These are phyloP conservation scores for Aspergillus bridgeri DNA, from an alignment of 495 filamentous ascomycete genomes.

Conservation along the genomic window DNA sequence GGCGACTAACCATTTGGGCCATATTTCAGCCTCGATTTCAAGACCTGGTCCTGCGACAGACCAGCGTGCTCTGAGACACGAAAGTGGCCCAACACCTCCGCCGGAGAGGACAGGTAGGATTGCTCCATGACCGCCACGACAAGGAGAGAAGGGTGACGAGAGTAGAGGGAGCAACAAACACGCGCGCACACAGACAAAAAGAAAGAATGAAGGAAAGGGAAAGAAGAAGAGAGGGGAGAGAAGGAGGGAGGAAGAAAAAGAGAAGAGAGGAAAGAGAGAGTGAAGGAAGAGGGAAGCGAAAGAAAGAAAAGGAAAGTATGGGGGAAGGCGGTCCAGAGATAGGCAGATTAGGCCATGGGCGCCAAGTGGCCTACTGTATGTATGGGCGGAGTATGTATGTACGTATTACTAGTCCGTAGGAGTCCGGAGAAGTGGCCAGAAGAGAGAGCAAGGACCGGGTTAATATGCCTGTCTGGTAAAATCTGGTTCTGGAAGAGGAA, in stretches of 20 bases:
- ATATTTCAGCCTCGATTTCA: constrained; percentile 59
- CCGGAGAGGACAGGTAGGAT: constrained; percentile 65
- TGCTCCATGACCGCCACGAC: constrained; percentile 62
- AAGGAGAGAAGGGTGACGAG: constrained; percentile 16
- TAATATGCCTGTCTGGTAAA: too few relatives aligned
- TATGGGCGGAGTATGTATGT: too few relatives aligned
- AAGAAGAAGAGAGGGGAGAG: constrained; percentile 19
- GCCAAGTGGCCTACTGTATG: constrained; percentile 26
- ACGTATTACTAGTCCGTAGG: constrained; percentile 11
- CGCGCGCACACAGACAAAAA: too few relatives aligned
- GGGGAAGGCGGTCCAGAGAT: constrained; percentile 6
- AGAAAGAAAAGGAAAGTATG: constrained; percentile 8
- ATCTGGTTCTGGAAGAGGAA: too few relatives aligned
- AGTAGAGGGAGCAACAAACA: constrained; percentile 16
- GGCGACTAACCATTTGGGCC: constrained; percentile 76
- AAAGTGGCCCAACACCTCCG: constrained; percentile 70
- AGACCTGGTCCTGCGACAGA: constrained; percentile 67
- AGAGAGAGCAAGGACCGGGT: constrained; percentile 12
- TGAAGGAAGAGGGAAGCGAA: constrained; percentile 14
- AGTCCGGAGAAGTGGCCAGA: constrained; percentile 21
- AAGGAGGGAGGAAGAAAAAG: background rate
- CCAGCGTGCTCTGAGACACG: constrained; percentile 63
- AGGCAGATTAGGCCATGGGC: constrained; percentile 22
- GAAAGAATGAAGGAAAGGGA: constrained; percentile 14
- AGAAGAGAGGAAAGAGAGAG: constrained; percentile 9